Base-by-base conservation (phyloP, 495 filamentous ascomycete genomes). In the Cudoniella acicularis region DNA sequence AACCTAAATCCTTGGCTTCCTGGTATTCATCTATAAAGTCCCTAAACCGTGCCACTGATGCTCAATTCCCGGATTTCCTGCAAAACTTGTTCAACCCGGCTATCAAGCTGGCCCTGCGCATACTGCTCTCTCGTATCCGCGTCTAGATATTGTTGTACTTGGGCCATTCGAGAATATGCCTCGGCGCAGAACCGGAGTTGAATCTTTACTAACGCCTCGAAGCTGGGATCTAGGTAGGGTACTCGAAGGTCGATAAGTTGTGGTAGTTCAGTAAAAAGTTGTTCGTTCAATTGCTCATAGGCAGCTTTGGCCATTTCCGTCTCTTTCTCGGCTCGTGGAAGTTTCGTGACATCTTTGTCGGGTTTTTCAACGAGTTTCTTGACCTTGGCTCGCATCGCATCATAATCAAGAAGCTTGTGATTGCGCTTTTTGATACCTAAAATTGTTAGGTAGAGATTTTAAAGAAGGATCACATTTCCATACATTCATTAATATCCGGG, bases 111-210 rank as follows among this genome's bases (percentile, higher is more conserved):
- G 40, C 94, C 94, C 62, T 90, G 85, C 16, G 94, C 94, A 74
- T 98, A 98, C 75, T 96, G 91, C 57, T 98, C 94, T 54, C 94
- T 80, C 46, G 92, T 98, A 69, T 94, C 90, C n/a, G 92, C 86
- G 72, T 98, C 94, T 46, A 98, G 80, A 73, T 96, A 98, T 74
- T 98, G 95, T 76, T 98, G 94, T 60, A 98, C 94, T 77, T 98
- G 94, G 9, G 94, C 94, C 94, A 98, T 98, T 21, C 94, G 79
- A 30, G 84, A 89, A 70, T 98, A 98, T 10, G 94, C 94, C 72
- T 98, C 94, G 10, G 94, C 94, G 70, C 94, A 98, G 76, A 98
- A 98, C 25, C 94, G 83, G 59, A 98, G 75, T 75, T 98, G 94
- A 64, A 98, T 98, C 80, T 98, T 98, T 62, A 98, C 94, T 49